These are phyloP conservation scores for Withania somnifera DNA, from an alignment of 305 asterid genomes.

Conservation along the genomic window DNA sequence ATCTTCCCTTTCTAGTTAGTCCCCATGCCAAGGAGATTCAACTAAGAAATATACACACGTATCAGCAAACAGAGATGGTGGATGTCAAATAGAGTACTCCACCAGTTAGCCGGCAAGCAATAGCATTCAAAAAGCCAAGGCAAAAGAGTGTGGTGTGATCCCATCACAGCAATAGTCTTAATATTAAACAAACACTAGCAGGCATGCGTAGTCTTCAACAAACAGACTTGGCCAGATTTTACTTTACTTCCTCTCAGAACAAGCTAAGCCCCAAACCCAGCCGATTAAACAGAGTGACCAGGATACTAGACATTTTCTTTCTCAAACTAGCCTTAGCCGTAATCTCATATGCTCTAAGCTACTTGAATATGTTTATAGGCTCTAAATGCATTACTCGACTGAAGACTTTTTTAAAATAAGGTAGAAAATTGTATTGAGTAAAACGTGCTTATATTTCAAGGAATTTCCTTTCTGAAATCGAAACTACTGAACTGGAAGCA, in stretches of 20 bases:
- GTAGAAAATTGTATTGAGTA: neutral
- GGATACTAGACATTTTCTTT: neutral
- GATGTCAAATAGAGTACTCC: neutral
- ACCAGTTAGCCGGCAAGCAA: constrained; percentile 4
- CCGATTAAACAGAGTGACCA: neutral
- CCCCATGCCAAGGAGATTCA: neutral
- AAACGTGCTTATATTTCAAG: neutral
- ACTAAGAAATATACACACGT: neutral
- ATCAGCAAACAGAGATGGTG: neutral
- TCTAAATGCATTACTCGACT: neutral
- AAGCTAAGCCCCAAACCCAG: neutral
- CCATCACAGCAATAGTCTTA: neutral
- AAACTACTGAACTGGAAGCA: neutral
- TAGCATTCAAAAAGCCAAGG: neutral
- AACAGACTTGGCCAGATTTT: neutral
- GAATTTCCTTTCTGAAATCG: neutral
- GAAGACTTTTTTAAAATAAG: neutral
- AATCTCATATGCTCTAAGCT: neutral
- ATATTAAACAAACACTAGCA: neutral
- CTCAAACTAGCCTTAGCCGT: neutral
- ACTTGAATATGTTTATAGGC: neutral
- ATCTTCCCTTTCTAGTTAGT: neutral
- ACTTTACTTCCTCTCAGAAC: neutral
- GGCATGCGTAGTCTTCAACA: neutral
- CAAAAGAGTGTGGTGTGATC: neutral